Evolutionary conservation across 257 asterid genomes (phyloP).

Genomic region (Eucommia ulmoides): DNA sequence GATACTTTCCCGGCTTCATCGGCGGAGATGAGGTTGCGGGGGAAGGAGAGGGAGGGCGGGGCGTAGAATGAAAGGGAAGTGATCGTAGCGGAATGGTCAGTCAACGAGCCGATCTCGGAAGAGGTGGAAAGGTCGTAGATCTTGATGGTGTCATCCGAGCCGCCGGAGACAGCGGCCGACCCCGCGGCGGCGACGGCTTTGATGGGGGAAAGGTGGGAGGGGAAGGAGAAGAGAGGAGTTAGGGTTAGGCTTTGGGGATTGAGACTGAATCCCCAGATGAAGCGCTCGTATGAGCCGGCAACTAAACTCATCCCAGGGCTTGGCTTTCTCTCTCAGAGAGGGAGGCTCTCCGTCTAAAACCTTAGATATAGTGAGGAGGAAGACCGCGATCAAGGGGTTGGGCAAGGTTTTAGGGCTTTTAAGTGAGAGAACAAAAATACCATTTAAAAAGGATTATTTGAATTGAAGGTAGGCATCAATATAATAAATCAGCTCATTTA

Average conservation of each 20-base stretch:
- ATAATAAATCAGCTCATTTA: too few species aligned
- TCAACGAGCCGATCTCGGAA: conserved; percentile 67
- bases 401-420: too few species aligned
- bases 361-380: too few species aligned
- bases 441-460: too few species aligned
- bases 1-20: conserved; percentile 58
- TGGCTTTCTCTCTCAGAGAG: too few species aligned
- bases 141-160: conserved; percentile 86
- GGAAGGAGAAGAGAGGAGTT: conserved; percentile 69
- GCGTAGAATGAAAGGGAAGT: conserved; percentile 71
- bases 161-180: conserved; percentile 83
- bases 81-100: conserved; percentile 49
- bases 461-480: too few species aligned
- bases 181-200: conserved; percentile 82
- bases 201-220: conserved; percentile 85
- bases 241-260: conserved; percentile 30
- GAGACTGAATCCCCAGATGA: conserved; percentile 84
- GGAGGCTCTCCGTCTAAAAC: too few species aligned
- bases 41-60: conserved; percentile 52
- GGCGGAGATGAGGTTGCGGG: conserved; percentile 67
- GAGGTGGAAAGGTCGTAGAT: conserved; percentile 79
- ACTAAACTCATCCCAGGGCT: conserved; percentile 40
- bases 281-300: conserved; percentile 94
- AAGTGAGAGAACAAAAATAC: too few species aligned
- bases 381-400: too few species aligned